Evolutionary conservation across 805 yeast genomes (phyloP).

Genomic region (Yamadazyma insecticola): DNA sequence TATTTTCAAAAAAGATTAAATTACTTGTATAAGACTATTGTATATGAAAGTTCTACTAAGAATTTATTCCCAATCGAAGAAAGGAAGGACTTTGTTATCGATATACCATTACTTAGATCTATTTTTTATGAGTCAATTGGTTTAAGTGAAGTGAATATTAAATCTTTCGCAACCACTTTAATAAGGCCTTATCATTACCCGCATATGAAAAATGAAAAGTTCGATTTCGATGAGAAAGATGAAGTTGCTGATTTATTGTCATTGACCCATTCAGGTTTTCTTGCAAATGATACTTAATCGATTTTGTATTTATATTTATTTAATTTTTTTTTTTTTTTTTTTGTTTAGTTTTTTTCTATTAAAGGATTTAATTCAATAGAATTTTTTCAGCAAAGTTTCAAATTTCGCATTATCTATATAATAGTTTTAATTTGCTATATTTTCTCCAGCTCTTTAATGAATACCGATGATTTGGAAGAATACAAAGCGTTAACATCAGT

Average conservation of each 20-base stretch:
- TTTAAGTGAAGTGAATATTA: slow-evolving; percentile 10
- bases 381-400: too few relatives aligned
- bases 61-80: slow-evolving; percentile 20
- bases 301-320: too few relatives aligned
- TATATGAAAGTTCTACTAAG: slow-evolving; percentile 19
- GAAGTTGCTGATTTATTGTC: slow-evolving; percentile 9
- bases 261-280: slow-evolving; percentile 11
- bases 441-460: too few relatives aligned
- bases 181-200: slow-evolving; percentile 15
- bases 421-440: too few relatives aligned
- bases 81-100: slow-evolving; percentile 23
- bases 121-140: slow-evolving; percentile 8
- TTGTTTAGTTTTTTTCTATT: too few relatives aligned
- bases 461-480: slow-evolving; percentile 29
- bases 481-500: slow-evolving; percentile 33
- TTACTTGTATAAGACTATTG: slow-evolving; percentile 24
- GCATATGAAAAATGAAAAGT: slow-evolving; percentile 2
- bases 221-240: slow-evolving; percentile 1
- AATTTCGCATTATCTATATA: too few relatives aligned
- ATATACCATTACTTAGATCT: slow-evolving; percentile 15
- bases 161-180: slow-evolving; percentile 11
- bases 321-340: too few relatives aligned
- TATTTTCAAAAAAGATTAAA: slow-evolving; percentile 25
- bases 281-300: slow-evolving; percentile 8
- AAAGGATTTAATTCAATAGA: too few relatives aligned